Evolutionary conservation across 2,329 filamentous ascomycete species (phyloP).

Genomic region (Chaetomiaceae sp.): DNA sequence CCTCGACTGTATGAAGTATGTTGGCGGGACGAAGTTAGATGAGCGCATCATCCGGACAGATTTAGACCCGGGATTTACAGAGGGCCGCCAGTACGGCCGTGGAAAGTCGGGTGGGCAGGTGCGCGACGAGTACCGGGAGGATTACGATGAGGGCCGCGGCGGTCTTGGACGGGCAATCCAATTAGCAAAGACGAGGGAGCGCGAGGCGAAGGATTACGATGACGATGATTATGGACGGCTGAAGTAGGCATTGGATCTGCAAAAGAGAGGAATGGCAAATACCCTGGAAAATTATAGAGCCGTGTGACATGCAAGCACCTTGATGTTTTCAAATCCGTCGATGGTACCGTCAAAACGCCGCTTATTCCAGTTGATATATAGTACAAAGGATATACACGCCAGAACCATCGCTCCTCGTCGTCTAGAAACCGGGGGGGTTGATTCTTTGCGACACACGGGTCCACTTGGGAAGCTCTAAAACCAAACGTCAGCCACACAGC

Average conservation of each 20-base stretch:
- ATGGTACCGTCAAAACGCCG: conserved; percentile 18
- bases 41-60: conserved; percentile 95
- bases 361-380: conserved; percentile 22
- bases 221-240: conserved; percentile 23
- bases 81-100: conserved; percentile 91
- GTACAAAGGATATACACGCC: conserved; percentile 25
- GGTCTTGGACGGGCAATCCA: conserved; percentile 78
- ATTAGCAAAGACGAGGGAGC: conserved; percentile 37
- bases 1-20: conserved; percentile 96
- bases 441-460: conserved; percentile 89
- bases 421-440: conserved; percentile 89
- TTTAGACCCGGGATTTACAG: conserved; percentile 90
- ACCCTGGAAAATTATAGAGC: conserved; percentile 15
- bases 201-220: conserved; percentile 19
- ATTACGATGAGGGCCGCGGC: conserved; percentile 91
- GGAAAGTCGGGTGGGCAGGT: conserved; percentile 97
- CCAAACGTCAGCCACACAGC: conserved; percentile 6
- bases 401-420: conserved; percentile 8
- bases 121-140: conserved; percentile 93
- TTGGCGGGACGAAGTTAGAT: conserved; percentile 95
- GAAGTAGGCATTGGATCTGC: conserved; percentile 14
- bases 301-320: no score
- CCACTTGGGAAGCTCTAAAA: conserved; percentile 79
- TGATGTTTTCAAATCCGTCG: no score
- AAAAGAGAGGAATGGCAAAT: not conserved